phyloP scores from a whole-genome alignment of 1,139 yeast species.

The Yamadazyma pseudoaaseri region DNA sequence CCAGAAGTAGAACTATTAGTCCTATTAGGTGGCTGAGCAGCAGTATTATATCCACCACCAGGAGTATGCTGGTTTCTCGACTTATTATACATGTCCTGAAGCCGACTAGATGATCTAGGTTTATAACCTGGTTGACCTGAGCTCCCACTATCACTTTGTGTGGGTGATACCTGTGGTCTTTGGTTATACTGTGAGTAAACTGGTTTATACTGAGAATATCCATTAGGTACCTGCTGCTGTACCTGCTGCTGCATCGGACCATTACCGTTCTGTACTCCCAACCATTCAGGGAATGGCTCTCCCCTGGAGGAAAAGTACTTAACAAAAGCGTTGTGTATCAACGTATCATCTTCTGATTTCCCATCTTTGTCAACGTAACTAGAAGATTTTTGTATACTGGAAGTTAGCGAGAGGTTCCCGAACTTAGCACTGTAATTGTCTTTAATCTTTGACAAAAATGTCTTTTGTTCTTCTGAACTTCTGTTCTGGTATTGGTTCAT shows the following conservation, averaged over 20 bases:
- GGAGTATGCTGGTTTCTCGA: conserved; percentile 44
- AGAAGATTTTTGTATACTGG: conserved; percentile 18
- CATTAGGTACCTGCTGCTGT: too few species aligned
- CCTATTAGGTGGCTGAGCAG: conserved; percentile 23
- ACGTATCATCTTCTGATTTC: conserved; percentile 35
- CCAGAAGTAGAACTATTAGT: conserved; percentile 33
- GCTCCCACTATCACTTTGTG: conserved; percentile 4
- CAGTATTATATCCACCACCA: conserved; percentile 32
- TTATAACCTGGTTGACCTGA: conserved; percentile 18
- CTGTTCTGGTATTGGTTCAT: conserved; percentile 14
- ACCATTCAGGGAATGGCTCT: conserved; percentile 46
- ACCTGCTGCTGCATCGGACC: not conserved
- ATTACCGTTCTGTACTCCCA: conserved; percentile 35
- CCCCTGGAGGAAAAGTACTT: conserved; percentile 33
- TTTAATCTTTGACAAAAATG: conserved; percentile 37
- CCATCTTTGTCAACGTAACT: conserved; percentile 40
- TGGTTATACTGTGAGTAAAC: conserved; percentile 25
- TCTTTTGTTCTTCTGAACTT: conserved; percentile 17
- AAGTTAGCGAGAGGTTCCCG: conserved; percentile 32
- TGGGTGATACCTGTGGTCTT: conserved; percentile 11
- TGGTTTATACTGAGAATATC: conserved; percentile 21
- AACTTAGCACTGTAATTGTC: conserved; percentile 36
- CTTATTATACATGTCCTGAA: conserved; percentile 44
- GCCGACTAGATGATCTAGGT: conserved; percentile 36
- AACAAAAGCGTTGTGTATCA: conserved; percentile 46